Base-by-base conservation (phyloP, 805 yeast species). In the Wickerhamomyces mucosus region DNA sequence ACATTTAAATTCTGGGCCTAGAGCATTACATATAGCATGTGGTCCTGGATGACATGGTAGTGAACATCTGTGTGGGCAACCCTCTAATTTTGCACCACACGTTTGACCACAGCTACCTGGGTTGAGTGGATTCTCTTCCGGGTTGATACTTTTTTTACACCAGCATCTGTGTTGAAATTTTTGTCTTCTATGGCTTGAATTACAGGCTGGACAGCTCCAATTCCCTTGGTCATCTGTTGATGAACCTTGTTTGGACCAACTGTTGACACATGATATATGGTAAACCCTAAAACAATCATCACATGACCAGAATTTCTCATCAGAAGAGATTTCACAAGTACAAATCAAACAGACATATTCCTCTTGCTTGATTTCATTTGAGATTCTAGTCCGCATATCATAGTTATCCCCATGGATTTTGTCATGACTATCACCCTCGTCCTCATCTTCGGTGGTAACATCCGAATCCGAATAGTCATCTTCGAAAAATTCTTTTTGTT, bases 71-170 rank as follows among this genome's bases (percentile, higher is more conserved):
- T 86, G 96, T 2, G 75, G 66, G 51, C 96, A 81, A 5, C 55
- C 49, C 1, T 56, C 51, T 31, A 78, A 61, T 20, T 70, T 66
- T 23, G 62, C 58, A 31, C 69, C 67, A 59, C 96, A 86, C 1
- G 83, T 66, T 49, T 81, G 86, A 3, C 95, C 95, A 63, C 96
- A 88, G 29, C 92, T 78, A 42, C 86, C 92, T 0, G 96, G 95
- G 30, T 65, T 58, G 31, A 76, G 54, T 14, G 64, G 55, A 44
- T 78, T 75, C 1, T 65, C 55, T 4, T 51, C 58, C 0, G 96
- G 96, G 40, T 81, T 72, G 14, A 71, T 59, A 3, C 67, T 69
- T 45, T 82, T 79, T 1, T 88, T 89, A 63, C 96, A 86, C 96
- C 96, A 86, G 50, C 96, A 86, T 1, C 71, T 71, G 53, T 71